These are phyloP conservation scores for Hylodesmum podocarpum DNA, from an alignment of 306 rosid genomes.

Conservation along the genomic window DNA sequence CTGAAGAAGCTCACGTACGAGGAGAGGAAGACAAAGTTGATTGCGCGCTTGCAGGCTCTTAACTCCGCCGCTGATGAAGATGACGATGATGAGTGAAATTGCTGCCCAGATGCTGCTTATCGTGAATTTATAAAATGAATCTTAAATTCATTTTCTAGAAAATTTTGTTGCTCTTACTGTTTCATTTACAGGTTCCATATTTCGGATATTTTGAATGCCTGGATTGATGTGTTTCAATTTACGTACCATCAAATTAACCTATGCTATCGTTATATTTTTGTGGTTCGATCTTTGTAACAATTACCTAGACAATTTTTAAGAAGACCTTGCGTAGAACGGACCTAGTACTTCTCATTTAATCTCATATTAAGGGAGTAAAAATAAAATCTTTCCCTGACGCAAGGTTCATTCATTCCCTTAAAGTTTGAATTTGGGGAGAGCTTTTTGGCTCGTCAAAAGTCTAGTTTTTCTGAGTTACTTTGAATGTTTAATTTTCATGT, in stretches of 20 bases:
- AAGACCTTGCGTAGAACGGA: background rate
- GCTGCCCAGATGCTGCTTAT: background rate
- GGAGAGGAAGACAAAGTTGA: conserved; percentile 54
- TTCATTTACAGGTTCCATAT: background rate
- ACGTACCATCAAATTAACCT: background rate
- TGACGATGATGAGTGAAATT: conserved; percentile 47
- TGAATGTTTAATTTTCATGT: too few relatives aligned
- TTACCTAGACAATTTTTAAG: background rate
- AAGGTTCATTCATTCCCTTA: too few relatives aligned
- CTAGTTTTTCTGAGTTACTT: too few relatives aligned
- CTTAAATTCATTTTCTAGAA: background rate
- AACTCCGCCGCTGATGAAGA: conserved; percentile 56
- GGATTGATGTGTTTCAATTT: background rate
- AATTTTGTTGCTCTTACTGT: conserved; percentile 12
- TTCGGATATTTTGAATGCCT: conserved; percentile 12
- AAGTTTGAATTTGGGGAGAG: too few relatives aligned
- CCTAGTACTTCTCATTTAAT: background rate
- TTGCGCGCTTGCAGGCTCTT: conserved; percentile 57
- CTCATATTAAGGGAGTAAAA: too few relatives aligned
- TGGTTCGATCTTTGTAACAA: too few relatives aligned
- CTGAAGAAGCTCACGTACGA: conserved; percentile 69
- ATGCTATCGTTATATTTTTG: background rate
- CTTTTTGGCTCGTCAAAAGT: too few relatives aligned
- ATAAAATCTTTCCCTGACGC: background rate
- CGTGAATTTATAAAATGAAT: background rate